Conservation (phyloP, 2,329 filamentous ascomycete genomes). For the Fusarium brevicatenulatum region DNA sequence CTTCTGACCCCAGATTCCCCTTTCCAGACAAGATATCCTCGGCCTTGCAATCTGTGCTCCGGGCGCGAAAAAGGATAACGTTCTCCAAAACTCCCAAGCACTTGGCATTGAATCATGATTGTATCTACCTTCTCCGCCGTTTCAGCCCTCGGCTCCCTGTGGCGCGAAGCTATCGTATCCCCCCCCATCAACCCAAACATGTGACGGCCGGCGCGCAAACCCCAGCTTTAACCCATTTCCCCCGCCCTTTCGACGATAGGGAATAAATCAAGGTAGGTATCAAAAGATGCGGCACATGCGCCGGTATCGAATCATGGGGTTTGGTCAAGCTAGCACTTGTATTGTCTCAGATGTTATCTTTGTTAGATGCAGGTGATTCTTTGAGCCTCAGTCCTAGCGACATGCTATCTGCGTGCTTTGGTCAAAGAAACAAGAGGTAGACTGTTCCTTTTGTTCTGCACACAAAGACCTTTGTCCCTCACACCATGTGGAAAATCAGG, state of each 20-base stretch:
- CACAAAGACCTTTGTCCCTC: neutral
- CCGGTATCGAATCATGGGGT: slow-evolving; percentile 34
- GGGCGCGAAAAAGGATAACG: neutral
- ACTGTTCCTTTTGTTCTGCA: neutral
- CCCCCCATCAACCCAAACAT: neutral
- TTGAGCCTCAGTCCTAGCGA: slow-evolving; percentile 9
- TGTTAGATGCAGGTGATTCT: slow-evolving; percentile 28
- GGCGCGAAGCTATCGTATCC: slow-evolving; percentile 14
- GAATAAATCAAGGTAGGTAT: neutral
- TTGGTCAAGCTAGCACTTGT: slow-evolving; percentile 12
- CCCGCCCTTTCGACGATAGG: neutral
- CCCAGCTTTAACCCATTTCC: neutral
- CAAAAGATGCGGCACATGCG: slow-evolving; percentile 26
- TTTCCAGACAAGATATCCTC: slow-evolving; percentile 17
- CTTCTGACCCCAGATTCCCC: slow-evolving; percentile 31
- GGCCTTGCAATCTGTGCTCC: slow-evolving; percentile 15
- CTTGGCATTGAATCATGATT: slow-evolving; percentile 1
- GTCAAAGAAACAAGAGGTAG: neutral
- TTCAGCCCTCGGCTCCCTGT: slow-evolving; percentile 14
- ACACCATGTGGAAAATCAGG: slow-evolving; percentile 16
- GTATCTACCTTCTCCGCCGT: slow-evolving; percentile 3
- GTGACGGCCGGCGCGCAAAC: neutral
- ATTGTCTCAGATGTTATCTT: slow-evolving; percentile 28
- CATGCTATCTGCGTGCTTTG: neutral
- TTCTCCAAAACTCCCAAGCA: neutral